Conservation (phyloP, 129 eudicot genomes). For the Saussurea involucrata region DNA sequence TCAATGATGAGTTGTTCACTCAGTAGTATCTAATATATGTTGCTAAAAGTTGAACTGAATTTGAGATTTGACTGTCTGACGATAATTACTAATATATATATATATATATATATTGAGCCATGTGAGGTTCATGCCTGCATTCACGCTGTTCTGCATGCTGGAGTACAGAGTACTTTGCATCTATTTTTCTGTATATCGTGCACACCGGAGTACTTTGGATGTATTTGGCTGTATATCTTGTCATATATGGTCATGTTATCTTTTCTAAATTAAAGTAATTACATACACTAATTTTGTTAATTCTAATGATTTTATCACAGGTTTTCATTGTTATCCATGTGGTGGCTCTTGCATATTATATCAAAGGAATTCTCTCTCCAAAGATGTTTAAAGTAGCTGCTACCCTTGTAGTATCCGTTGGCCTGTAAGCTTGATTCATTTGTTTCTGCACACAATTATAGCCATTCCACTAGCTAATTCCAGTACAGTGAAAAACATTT, state of each 20-base stretch:
- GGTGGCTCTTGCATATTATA: constrained; percentile 88
- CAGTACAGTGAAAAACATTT: neutral
- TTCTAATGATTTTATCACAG: constrained; percentile 33
- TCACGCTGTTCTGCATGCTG: neutral
- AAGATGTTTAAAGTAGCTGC: constrained; percentile 98
- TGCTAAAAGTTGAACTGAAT: neutral
- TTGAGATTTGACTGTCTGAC: neutral
- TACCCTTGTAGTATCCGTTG: constrained; percentile 83
- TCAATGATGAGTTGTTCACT: neutral
- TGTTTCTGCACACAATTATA: neutral
- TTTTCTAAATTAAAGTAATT: neutral
- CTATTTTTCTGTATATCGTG: too few species aligned
- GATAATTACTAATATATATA: neutral
- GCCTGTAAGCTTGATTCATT: constrained; percentile 67
- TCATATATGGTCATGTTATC: constrained; percentile 10
- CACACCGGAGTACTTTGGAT: neutral
- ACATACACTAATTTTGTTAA: neutral
- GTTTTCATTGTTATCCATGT: constrained; percentile 92
- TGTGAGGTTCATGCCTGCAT: neutral
- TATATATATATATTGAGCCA: too few species aligned
- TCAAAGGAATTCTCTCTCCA: constrained; percentile 92
- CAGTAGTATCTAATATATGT: neutral
- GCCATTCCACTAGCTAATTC: neutral
- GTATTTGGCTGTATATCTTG: neutral
- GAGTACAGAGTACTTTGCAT: neutral